Percentiles rank a stretch among this genome's conserved stretches.
Evolutionary conservation across 2,329 filamentous ascomycete genomes (phyloP).

Genomic region (Mycosphaerella sp.): DNA sequence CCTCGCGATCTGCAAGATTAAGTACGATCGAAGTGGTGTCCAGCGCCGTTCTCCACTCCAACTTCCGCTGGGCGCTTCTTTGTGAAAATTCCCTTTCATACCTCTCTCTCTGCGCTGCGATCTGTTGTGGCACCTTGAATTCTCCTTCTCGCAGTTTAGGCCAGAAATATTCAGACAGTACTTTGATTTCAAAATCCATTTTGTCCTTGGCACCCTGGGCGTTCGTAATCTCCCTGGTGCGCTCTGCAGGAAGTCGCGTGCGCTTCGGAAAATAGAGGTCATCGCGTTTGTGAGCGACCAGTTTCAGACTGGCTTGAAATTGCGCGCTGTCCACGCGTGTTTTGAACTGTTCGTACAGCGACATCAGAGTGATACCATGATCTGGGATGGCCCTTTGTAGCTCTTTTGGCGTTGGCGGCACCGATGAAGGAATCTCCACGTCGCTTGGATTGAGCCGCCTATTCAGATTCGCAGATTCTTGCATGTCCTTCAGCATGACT

Average conservation of each 20-base stretch:
- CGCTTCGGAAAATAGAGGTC: slow-evolving; percentile 30
- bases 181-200: slow-evolving; percentile 47
- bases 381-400: slow-evolving; percentile 32
- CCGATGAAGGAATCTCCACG: slow-evolving; percentile 15
- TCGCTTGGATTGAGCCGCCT: slow-evolving; percentile 28
- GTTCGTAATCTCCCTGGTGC: slow-evolving; percentile 3
- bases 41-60: slow-evolving; percentile 80
- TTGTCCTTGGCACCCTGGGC: neutral
- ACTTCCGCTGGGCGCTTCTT: slow-evolving; percentile 75
- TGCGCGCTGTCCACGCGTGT: slow-evolving; percentile 24
- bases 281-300: slow-evolving; percentile 26
- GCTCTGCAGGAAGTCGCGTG: slow-evolving; percentile 21
- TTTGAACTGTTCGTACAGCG: slow-evolving; percentile 28
- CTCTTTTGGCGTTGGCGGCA: slow-evolving; percentile 27
- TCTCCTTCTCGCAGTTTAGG: slow-evolving; percentile 66
- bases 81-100: slow-evolving; percentile 73
- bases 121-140: slow-evolving; percentile 56
- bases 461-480: slow-evolving; percentile 66
- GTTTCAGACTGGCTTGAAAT: slow-evolving; percentile 24
- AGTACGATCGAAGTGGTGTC: slow-evolving; percentile 69
- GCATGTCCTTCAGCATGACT: slow-evolving; percentile 92
- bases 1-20: slow-evolving; percentile 70
- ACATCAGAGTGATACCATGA: slow-evolving; percentile 33
- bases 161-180: slow-evolving; percentile 91
- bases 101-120: slow-evolving; percentile 55